phyloP scores from a whole-genome alignment of 768 basidiomycete genomes.

The Chalciporus sphaerocephalus region DNA sequence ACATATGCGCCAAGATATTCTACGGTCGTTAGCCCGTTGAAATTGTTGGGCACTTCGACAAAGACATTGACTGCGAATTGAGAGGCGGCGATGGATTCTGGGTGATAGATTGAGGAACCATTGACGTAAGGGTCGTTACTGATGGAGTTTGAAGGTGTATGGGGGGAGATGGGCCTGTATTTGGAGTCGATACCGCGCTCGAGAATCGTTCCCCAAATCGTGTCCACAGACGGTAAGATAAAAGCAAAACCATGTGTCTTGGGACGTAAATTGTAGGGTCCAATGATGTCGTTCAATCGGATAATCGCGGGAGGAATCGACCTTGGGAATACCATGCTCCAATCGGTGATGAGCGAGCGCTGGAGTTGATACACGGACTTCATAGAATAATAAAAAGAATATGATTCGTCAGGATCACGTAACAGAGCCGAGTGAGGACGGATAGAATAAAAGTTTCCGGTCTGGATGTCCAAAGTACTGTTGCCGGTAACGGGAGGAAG shows the following conservation, averaged over 20 bases:
- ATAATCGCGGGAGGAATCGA: constrained; percentile 24
- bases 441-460: constrained; percentile 8
- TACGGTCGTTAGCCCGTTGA: background rate
- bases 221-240: constrained; percentile 6
- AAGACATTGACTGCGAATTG: constrained; percentile 27
- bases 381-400: constrained; percentile 8
- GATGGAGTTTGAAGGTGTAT: background rate
- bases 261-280: background rate
- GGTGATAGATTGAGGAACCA: constrained; percentile 10
- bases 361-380: constrained; percentile 11
- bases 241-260: constrained; percentile 4
- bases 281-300: constrained; percentile 14
- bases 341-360: constrained; percentile 1
- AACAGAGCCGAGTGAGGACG: background rate
- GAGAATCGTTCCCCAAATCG: constrained; percentile 13
- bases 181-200: constrained; percentile 13
- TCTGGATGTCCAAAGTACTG: background rate
- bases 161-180: constrained; percentile 4
- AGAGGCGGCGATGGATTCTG: constrained; percentile 14
- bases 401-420: background rate
- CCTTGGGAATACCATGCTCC: constrained; percentile 9
- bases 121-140: background rate
- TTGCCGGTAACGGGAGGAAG: constrained; percentile 6
- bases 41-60: constrained; percentile 2
- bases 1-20: constrained; percentile 28